Evolutionary conservation across 73 alveolate species (phyloP), one percentile per base, ranked within the genome.

Genomic region (Uronychia setigera): DNA sequence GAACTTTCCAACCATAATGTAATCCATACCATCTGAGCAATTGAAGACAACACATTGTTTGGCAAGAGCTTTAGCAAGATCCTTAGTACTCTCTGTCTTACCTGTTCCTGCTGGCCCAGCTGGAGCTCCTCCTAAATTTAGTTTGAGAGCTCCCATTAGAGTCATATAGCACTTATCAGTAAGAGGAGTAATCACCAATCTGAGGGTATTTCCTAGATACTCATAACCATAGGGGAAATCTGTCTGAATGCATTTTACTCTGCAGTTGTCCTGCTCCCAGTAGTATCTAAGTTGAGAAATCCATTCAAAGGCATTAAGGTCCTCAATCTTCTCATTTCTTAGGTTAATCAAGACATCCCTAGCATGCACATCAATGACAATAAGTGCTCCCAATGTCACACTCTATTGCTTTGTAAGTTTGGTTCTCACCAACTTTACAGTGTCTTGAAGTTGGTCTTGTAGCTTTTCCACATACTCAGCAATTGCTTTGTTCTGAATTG

Each of bases 101-200:
- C 99, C 99, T 14, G 99, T 98, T 46, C 99, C 99, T 5, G 99
- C 99, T 0, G 99, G 99, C 28, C 99, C 99, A 25, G 99, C 99
- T 26, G 99, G 99, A 26, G 99, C 99, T 9, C 99, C 99, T 75
- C 99, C 99, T 76, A 96, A 86, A 87, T 97, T 97, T 0, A 98
- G 93, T 79, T 97, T 93, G 32, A 98, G 92, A 19, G 99, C 99
- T 31, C 99, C 99, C 99, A 97, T 97, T 0, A 97, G 92, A 1
- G 99, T 98, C 98, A 96, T 96, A 86, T 98, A 96, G 80, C 99
- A 97, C 95, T 98, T 99, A 98, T 99, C 99, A 33, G 99, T 99
- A 60, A 99, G 92, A 0, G 99, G 99, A 26, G 99, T 99, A 87
- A 99, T 98, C 74, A 99, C 99, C 78, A 86, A 81, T 81, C 96